These are phyloP conservation scores for Sporothrix inflata DNA, from an alignment of 2,329 filamentous ascomycete genomes.

Conservation along the genomic window DNA sequence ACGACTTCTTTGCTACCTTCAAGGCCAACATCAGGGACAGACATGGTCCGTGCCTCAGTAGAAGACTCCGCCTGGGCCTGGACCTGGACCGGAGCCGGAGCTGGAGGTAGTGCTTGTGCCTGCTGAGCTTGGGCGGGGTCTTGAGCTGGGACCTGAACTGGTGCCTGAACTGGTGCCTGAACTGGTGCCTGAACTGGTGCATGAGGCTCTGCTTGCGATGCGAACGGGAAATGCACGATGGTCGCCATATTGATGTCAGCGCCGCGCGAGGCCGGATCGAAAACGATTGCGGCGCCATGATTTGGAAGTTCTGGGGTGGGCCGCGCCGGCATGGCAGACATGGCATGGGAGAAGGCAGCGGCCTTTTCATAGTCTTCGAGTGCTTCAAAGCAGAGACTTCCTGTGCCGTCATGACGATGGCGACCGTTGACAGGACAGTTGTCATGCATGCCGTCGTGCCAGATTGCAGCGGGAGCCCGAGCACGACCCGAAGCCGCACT, in stretches of 20 bases:
- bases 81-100: too few relatives aligned
- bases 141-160: too few relatives aligned
- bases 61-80: neutral
- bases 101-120: neutral
- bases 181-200: neutral
- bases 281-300: neutral
- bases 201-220: neutral
- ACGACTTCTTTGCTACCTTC: neutral
- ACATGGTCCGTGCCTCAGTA: neutral
- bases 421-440: conserved; percentile 8
- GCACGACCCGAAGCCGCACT: neutral
- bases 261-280: neutral
- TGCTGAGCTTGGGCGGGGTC: neutral
- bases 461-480: neutral
- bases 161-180: neutral
- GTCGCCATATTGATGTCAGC: neutral
- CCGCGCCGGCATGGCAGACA: neutral
- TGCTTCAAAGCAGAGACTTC: neutral
- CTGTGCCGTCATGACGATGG: conserved; percentile 23
- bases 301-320: neutral
- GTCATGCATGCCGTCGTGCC: conserved; percentile 24
- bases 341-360: neutral
- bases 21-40: neutral
- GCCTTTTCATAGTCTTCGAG: neutral
- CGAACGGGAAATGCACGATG: too few relatives aligned